phyloP scores from a whole-genome alignment of 1,284 basidiomycete species.

The Malassezia furfur region DNA sequence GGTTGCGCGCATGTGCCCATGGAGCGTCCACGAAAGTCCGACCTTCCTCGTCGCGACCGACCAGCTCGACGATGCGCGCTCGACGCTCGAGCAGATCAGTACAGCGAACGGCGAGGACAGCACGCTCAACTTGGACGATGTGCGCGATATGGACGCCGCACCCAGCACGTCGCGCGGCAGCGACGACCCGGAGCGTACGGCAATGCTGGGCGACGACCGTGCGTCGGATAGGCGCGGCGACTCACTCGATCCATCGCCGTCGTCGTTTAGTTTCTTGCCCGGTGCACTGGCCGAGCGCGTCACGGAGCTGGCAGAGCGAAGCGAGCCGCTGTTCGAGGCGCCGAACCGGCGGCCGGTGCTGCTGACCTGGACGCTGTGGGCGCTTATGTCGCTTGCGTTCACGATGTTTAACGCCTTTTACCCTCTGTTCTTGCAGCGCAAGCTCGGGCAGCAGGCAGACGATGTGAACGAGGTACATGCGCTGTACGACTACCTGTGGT shows the following conservation, averaged over 20 bases:
- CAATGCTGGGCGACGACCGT: background rate
- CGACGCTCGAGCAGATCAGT: slow-evolving; percentile 31
- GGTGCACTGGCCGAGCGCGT: background rate
- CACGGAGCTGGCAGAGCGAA: background rate
- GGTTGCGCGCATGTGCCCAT: background rate
- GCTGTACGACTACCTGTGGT: slow-evolving; percentile 31
- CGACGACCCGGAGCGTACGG: background rate
- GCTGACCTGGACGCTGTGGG: slow-evolving; percentile 50
- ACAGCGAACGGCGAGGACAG: slow-evolving; percentile 24
- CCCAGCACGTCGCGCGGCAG: background rate
- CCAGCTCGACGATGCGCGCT: slow-evolving; percentile 28
- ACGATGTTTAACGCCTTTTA: slow-evolving; percentile 97
- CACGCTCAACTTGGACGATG: slow-evolving; percentile 23
- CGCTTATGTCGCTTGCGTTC: slow-evolving; percentile 55
- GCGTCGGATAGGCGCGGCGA: background rate
- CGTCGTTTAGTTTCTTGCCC: background rate
- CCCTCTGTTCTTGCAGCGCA: slow-evolving; percentile 62
- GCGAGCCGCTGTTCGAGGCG: background rate
- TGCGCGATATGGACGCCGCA: slow-evolving; percentile 1
- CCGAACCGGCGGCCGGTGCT: slow-evolving; percentile 35
- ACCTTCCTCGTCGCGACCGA: slow-evolving; percentile 37
- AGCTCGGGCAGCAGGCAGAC: slow-evolving; percentile 1
- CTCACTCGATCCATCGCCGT: background rate
- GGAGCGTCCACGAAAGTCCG: slow-evolving; percentile 66
- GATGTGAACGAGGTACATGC: slow-evolving; percentile 20